Evolutionary conservation across 768 basidiomycete species (phyloP).

Genomic region (Boletellus ananas): DNA sequence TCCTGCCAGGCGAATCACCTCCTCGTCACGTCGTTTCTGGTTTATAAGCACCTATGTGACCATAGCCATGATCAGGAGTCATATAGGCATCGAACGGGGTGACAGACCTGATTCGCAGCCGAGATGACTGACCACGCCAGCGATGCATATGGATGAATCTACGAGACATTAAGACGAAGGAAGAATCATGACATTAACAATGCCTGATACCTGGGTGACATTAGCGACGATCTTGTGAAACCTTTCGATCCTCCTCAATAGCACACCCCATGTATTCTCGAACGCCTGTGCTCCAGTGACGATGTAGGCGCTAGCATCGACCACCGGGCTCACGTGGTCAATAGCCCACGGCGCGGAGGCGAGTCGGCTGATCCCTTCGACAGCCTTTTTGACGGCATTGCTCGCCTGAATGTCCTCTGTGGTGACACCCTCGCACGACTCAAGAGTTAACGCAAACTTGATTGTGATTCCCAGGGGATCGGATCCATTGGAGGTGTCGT

Average conservation of each 20-base stretch:
- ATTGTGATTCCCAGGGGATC: neutral
- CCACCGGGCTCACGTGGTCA: no score
- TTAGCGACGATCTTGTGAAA: neutral
- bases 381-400: no score
- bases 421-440: neutral
- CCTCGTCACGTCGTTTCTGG: neutral
- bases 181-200: neutral
- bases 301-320: no score
- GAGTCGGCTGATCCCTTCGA: no score
- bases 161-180: neutral
- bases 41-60: neutral
- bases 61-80: no score
- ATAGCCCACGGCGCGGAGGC: neutral
- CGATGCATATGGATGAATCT: slow-evolving; percentile 7
- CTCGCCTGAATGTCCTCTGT: neutral
- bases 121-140: slow-evolving; percentile 1
- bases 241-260: neutral
- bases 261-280: neutral
- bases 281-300: neutral
- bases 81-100: neutral
- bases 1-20: neutral
- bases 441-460: no score
- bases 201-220: neutral
- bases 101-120: neutral
- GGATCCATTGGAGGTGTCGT: neutral